Conservation (phyloP, 75 land plant species). For the Azolla pinnata region DNA sequence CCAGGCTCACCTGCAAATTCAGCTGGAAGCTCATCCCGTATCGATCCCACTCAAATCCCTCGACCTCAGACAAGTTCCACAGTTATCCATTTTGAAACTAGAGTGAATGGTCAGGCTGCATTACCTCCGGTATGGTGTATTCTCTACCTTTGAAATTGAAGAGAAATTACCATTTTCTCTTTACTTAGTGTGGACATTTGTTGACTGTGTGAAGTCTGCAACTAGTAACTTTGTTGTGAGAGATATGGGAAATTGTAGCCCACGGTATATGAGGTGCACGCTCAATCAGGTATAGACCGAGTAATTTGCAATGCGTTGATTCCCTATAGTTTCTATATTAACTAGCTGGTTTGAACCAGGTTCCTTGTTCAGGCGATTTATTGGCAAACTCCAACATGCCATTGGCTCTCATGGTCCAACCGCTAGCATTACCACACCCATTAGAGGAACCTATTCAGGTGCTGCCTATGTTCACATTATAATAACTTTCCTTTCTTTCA, state of each 20-base stretch:
- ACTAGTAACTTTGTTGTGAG: constrained; percentile 68
- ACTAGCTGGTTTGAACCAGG: no score
- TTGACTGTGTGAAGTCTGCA: constrained; percentile 50
- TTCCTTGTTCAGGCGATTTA: constrained; percentile 82
- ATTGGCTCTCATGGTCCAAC: constrained; percentile 84
- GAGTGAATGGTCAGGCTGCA: constrained; percentile 48
- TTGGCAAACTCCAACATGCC: constrained; percentile 76
- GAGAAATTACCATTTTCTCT: constrained; percentile 3
- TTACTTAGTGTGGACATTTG: constrained; percentile 7
- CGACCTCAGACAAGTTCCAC: constrained; percentile 57
- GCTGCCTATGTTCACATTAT: not conserved
- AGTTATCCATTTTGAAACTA: constrained; percentile 48
- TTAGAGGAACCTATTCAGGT: constrained; percentile 91
- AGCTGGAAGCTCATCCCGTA: constrained; percentile 44
- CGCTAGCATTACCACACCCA: constrained; percentile 88
- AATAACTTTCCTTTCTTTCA: no score
- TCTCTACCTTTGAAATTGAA: not conserved
- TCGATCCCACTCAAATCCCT: constrained; percentile 91
- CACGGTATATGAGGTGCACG: constrained; percentile 91
- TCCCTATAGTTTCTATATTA: no score
- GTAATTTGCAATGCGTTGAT: no score
- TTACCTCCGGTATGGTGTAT: constrained; percentile 63
- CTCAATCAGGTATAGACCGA: constrained; percentile 79
- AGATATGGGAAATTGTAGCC: constrained; percentile 94
- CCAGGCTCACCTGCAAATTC: constrained; percentile 39